A percentile compares a stretch with the other conserved stretches of the same genome.
phyloP scores from a whole-genome alignment of 495 filamentous ascomycete genomes.

The Penicillium robsamsonii region DNA sequence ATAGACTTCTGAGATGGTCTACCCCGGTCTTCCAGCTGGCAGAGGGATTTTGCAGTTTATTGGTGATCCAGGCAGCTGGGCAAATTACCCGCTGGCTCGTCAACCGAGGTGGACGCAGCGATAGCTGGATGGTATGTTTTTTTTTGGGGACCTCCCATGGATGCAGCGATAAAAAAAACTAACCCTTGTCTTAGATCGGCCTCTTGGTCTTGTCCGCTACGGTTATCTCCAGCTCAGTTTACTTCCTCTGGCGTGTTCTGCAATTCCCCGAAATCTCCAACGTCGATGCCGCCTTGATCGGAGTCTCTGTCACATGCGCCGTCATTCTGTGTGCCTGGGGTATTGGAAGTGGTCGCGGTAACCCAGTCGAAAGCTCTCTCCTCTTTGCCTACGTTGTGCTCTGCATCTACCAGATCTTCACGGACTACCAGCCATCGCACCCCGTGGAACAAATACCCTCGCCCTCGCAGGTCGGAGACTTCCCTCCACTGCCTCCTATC shows the following conservation, averaged over 20 bases:
- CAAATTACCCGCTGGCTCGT: slow-evolving; percentile 96
- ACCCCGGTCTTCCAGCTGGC: slow-evolving; percentile 93
- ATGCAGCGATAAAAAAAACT: slow-evolving; percentile 23
- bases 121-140: slow-evolving; percentile 91
- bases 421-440: slow-evolving; percentile 84
- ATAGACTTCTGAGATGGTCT: slow-evolving; percentile 83
- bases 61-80: slow-evolving; percentile 92
- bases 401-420: slow-evolving; percentile 98
- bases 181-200: slow-evolving; percentile 61
- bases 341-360: slow-evolving; percentile 90
- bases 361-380: slow-evolving; percentile 91
- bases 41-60: slow-evolving; percentile 92
- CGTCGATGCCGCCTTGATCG: slow-evolving; percentile 90
- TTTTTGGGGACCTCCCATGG: neutral
- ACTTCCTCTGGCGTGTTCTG: slow-evolving; percentile 94
- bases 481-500: slow-evolving; percentile 91
- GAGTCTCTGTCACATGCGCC: slow-evolving; percentile 84
- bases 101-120: slow-evolving; percentile 79
- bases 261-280: slow-evolving; percentile 91
- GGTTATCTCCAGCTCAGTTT: slow-evolving; percentile 87
- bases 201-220: slow-evolving; percentile 84
- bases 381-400: slow-evolving; percentile 96
- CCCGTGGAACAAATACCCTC: slow-evolving; percentile 54
- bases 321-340: slow-evolving; percentile 92
- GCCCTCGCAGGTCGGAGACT: slow-evolving; percentile 65